Percentiles rank a stretch among this genome's conserved stretches.
Evolutionary conservation across 1,284 basidiomycete species (phyloP).

Genomic region (Earliella scabrosa): DNA sequence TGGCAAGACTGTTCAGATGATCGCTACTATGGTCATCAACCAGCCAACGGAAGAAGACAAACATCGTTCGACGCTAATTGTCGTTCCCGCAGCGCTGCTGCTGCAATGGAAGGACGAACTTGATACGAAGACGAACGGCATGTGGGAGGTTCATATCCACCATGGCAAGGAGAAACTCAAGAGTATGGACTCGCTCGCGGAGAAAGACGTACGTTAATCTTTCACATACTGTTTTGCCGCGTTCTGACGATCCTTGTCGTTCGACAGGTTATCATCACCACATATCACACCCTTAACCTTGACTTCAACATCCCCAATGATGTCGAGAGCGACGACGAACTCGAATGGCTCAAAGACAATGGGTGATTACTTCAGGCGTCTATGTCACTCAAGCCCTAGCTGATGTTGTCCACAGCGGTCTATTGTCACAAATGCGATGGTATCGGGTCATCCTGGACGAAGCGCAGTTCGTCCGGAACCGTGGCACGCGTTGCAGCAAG

Average conservation of each 20-base stretch:
- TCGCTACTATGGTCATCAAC: constrained; percentile 70
- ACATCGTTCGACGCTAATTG: constrained; percentile 59
- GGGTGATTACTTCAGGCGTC: too few species aligned
- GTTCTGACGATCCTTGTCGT: constrained; percentile 1
- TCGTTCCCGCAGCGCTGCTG: constrained; percentile 72
- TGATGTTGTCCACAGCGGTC: constrained; percentile 44
- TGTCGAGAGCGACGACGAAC: constrained; percentile 48
- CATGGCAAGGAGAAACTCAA: constrained; percentile 71
- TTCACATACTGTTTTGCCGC: constrained; percentile 2
- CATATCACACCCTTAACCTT: constrained; percentile 63
- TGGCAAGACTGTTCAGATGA: constrained; percentile 78
- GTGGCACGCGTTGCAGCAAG: constrained; percentile 61
- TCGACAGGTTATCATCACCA: constrained; percentile 63
- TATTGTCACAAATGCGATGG: constrained; percentile 59
- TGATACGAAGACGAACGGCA: constrained; percentile 62
- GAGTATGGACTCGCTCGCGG: constrained; percentile 44
- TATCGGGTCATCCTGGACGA: constrained; percentile 70
- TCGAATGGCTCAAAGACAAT: constrained; percentile 49
- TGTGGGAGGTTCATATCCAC: constrained; percentile 67
- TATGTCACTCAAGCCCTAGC: neutral
- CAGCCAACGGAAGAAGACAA: constrained; percentile 50
- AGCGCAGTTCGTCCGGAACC: constrained; percentile 72
- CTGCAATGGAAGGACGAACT: constrained; percentile 76
- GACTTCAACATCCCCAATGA: constrained; percentile 57
- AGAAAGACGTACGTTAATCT: constrained; percentile 53